Conservation (phyloP, 192 early-diverging fungal genomes). For the Umbelopsis sp. region DNA sequence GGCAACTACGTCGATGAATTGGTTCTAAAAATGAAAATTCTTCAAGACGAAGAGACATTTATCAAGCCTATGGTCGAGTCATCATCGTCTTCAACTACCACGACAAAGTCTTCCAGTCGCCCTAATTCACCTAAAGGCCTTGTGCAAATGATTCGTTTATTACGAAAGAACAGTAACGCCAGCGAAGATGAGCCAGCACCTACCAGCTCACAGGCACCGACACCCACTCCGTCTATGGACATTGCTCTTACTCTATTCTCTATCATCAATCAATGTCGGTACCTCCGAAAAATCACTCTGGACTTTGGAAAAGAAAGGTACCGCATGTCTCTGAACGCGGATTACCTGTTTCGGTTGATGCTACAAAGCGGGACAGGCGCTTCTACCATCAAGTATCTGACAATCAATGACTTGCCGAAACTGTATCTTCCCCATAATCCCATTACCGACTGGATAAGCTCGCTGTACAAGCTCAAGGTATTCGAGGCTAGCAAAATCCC, state of each 20-base stretch:
- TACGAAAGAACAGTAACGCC: background rate
- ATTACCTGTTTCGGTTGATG: slow-evolving; percentile 10
- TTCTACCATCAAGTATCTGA: slow-evolving; percentile 8
- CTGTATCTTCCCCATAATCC: slow-evolving; percentile 10
- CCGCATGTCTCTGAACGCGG: slow-evolving; percentile 11
- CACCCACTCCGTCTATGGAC: background rate
- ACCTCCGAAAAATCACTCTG: slow-evolving; percentile 6
- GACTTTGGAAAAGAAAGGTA: slow-evolving; percentile 15
- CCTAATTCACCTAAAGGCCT: slow-evolving; percentile 11
- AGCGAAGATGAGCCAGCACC: background rate
- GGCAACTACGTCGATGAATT: slow-evolving; percentile 4
- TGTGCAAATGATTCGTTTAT: background rate
- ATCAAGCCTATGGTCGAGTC: background rate
- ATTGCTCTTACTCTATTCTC: background rate
- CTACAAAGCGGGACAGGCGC: background rate
- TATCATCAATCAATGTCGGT: slow-evolving; percentile 14
- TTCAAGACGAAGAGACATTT: slow-evolving; percentile 5
- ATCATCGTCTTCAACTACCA: background rate
- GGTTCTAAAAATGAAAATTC: slow-evolving; percentile 4
- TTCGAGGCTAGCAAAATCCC: slow-evolving; percentile 9
- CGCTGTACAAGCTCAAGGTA: background rate
- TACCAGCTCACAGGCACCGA: background rate
- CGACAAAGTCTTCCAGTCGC: background rate
- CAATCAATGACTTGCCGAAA: slow-evolving; percentile 2
- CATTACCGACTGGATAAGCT: slow-evolving; percentile 11